Conservation (phyloP, 2,329 filamentous ascomycete genomes). For the Chaetomium olivaceum region DNA sequence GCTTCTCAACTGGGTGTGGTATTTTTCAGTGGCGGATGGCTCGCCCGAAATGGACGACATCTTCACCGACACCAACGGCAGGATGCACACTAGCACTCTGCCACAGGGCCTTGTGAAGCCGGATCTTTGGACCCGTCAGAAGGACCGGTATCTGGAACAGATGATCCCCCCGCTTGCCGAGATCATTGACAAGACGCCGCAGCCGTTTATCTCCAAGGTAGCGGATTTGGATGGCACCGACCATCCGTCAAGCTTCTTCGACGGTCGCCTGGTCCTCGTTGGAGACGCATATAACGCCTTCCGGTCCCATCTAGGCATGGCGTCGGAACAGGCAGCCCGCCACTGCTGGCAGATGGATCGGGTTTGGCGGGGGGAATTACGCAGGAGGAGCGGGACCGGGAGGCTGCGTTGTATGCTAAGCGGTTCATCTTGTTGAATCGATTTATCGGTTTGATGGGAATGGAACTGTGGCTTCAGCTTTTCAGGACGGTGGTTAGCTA, state of each 20-base stretch:
- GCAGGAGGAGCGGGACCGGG: background rate
- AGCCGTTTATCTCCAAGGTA: background rate
- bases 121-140: background rate
- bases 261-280: background rate
- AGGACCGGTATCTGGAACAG: background rate
- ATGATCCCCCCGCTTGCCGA: background rate
- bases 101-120: background rate
- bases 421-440: background rate
- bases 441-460: background rate
- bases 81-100: background rate
- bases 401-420: background rate
- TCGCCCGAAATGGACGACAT: background rate
- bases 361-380: background rate
- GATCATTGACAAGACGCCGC: background rate
- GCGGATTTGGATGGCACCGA: background rate
- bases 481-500: background rate
- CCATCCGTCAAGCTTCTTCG: background rate
- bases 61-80: background rate
- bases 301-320: background rate
- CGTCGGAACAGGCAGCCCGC: background rate
- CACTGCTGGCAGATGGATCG: background rate
- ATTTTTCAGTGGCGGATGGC: background rate
- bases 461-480: background rate
- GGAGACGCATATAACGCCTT: background rate
- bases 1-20: background rate